A percentile compares a stretch with the other conserved stretches of the same genome.
Conservation (phyloP, 2,329 filamentous ascomycete genomes). For the Fusarium sp. region DNA sequence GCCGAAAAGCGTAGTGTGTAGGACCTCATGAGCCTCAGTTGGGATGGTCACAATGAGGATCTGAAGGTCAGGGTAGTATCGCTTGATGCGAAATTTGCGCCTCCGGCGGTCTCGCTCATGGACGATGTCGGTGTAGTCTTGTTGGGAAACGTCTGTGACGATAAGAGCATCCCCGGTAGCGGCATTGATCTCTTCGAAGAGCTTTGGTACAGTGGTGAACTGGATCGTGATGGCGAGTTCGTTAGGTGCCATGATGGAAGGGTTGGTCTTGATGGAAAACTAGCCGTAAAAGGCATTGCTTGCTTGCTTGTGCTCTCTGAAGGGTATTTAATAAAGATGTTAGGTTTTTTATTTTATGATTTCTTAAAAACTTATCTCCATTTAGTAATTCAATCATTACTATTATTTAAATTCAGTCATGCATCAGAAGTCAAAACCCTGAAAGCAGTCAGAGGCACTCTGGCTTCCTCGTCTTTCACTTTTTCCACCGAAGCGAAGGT, state of each 20-base stretch:
- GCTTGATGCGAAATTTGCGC: not conserved
- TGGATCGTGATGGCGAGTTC: not conserved
- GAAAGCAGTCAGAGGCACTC: too few species aligned
- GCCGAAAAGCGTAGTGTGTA: not conserved
- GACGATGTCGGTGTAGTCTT: not conserved
- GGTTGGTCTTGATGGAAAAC: not conserved
- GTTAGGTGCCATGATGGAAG: not conserved
- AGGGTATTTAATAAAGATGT: not conserved
- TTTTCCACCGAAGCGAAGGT: not conserved
- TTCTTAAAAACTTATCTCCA: not conserved
- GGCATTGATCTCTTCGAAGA: not conserved
- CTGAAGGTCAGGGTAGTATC: not conserved
- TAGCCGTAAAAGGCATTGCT: not conserved
- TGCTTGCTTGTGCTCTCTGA: not conserved
- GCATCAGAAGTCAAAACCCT: not conserved
- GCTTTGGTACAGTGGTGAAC: not conserved
- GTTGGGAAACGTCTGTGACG: not conserved
- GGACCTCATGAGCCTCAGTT: not conserved
- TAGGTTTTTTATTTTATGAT: not conserved
- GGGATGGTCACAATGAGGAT: not conserved
- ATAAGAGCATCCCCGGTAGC: not conserved
- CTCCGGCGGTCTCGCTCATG: not conserved
- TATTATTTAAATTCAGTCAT: not conserved
- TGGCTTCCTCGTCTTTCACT: too few species aligned
- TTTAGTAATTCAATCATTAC: not conserved